These are phyloP conservation scores for Berkeleyomyces basicola DNA, from an alignment of 2,329 filamentous ascomycete genomes.

Conservation along the genomic window DNA sequence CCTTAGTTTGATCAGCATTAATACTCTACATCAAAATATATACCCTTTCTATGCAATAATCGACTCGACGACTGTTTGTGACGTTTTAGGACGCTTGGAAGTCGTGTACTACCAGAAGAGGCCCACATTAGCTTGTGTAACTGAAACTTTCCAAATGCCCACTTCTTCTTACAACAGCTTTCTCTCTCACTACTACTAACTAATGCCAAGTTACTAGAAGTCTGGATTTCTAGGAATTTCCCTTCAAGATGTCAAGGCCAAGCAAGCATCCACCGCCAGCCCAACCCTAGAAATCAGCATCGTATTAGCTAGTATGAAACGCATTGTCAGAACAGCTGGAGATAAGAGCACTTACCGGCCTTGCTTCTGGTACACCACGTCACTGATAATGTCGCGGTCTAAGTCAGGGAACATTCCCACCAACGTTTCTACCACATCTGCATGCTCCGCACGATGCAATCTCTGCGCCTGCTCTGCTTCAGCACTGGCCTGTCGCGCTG, in stretches of 20 bases:
- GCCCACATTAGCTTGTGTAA: background rate
- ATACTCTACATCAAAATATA: slow-evolving; percentile 3
- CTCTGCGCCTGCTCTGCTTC: slow-evolving; percentile 76
- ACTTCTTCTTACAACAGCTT: background rate
- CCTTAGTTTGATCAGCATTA: background rate
- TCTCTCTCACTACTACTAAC: background rate
- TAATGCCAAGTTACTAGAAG: background rate
- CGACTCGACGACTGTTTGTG: background rate
- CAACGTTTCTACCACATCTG: slow-evolving; percentile 82
- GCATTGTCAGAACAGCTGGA: background rate
- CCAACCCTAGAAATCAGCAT: slow-evolving; percentile 43
- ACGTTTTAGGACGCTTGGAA: background rate
- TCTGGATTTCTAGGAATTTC: background rate
- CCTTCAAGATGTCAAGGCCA: slow-evolving; percentile 42
- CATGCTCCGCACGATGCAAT: slow-evolving; percentile 70
- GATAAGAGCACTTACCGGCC: slow-evolving; percentile 49
- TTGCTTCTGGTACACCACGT: slow-evolving; percentile 91
- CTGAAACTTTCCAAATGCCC: background rate
- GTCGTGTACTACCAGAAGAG: background rate
- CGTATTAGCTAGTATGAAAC: slow-evolving; percentile 16
- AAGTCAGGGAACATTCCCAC: slow-evolving; percentile 94
- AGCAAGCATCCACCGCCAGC: slow-evolving; percentile 70
- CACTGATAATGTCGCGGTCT: slow-evolving; percentile 85
- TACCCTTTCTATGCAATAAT: slow-evolving; percentile 1
- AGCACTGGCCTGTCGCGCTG: slow-evolving; percentile 76